Percentiles rank a stretch among this genome's conserved stretches.
Evolutionary conservation across 2,329 filamentous ascomycete species (phyloP).

Genomic region (Talaromyces sp.): DNA sequence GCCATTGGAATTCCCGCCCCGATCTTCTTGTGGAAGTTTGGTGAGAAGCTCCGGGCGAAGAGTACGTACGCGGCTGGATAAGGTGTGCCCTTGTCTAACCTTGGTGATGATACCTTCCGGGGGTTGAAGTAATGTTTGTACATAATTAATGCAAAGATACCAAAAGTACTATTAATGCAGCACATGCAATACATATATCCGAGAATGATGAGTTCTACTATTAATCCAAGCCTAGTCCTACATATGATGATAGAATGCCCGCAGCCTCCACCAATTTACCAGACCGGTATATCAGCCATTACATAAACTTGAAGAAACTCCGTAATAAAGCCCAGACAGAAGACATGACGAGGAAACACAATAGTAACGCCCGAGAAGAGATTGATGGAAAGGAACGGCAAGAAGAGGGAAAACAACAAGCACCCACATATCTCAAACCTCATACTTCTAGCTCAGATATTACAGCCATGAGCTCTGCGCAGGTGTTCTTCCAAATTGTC

Average conservation of each 20-base stretch:
- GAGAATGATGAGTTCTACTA: not conserved
- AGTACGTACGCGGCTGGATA: slow-evolving; percentile 53
- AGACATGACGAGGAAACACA: not conserved
- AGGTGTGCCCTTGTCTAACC: not conserved
- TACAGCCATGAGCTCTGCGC: not conserved
- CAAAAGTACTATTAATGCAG: too few relatives aligned
- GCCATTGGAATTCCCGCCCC: slow-evolving; percentile 51
- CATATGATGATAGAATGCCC: too few relatives aligned
- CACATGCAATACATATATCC: too few relatives aligned
- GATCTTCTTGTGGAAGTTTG: slow-evolving; percentile 55
- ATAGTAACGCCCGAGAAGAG: not conserved
- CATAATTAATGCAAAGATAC: too few relatives aligned
- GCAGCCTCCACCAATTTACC: not conserved
- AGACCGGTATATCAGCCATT: not conserved
- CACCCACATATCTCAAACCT: not conserved
- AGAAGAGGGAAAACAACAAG: not conserved
- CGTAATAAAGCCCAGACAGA: too few relatives aligned
- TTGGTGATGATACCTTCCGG: too few relatives aligned
- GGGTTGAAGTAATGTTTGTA: too few relatives aligned
- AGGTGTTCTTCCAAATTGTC: slow-evolving; percentile 3
- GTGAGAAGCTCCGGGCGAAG: slow-evolving; percentile 48
- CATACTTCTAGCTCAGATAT: not conserved
- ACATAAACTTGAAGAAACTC: too few relatives aligned
- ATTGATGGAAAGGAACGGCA: not conserved
- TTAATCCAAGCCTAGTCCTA: not conserved